Evolutionary conservation across 176 grass and related monocot species (phyloP).

Genomic region (Lolium rigidum): DNA sequence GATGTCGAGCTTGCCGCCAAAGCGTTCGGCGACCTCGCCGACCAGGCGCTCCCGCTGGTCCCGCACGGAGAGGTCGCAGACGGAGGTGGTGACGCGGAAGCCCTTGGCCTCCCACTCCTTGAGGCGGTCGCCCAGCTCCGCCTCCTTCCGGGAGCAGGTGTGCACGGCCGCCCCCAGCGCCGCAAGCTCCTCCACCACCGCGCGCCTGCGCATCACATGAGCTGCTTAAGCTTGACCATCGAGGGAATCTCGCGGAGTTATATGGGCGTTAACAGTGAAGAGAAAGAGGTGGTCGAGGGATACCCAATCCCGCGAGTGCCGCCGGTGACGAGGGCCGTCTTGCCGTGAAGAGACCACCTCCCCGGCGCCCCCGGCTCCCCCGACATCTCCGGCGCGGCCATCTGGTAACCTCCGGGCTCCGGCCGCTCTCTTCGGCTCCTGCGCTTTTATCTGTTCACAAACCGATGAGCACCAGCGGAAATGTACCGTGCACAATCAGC

Average conservation of each 20-base stretch:
- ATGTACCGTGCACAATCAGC: not conserved
- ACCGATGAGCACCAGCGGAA: not conserved
- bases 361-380: constrained; percentile 4
- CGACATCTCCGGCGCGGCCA: constrained; percentile 28
- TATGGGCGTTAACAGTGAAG: not conserved
- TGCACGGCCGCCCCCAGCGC: constrained; percentile 61
- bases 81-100: constrained; percentile 56
- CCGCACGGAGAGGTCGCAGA: constrained; percentile 62
- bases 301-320: constrained; percentile 86
- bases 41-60: constrained; percentile 57
- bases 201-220: constrained; percentile 41
- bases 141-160: constrained; percentile 65
- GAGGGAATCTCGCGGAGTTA: not conserved
- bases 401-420: constrained; percentile 34
- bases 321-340: constrained; percentile 75
- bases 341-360: constrained; percentile 69
- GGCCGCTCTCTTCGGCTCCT: not conserved
- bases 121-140: constrained; percentile 52
- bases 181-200: constrained; percentile 69
- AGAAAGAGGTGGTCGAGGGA: not conserved
- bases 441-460: not conserved
- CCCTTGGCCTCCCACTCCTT: constrained; percentile 53
- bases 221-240: not conserved
- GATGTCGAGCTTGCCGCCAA: constrained; percentile 67
- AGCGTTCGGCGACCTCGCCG: constrained; percentile 40